Evolutionary conservation across 768 basidiomycete genomes (phyloP).

Genomic region (Termitomyces eurrhizus): DNA sequence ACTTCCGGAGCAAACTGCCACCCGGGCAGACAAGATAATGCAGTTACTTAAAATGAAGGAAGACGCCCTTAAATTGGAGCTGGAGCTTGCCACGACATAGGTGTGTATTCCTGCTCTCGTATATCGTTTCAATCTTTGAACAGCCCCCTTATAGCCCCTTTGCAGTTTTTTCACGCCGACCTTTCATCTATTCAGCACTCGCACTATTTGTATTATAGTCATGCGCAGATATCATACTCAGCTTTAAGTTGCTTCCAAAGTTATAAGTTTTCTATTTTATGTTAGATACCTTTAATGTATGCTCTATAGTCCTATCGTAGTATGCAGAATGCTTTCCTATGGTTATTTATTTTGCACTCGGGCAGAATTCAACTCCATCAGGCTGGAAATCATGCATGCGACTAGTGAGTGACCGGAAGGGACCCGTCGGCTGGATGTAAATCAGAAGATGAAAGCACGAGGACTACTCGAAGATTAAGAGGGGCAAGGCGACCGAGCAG

Average conservation of each 20-base stretch:
- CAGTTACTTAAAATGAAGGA: not conserved
- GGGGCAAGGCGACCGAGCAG: not conserved
- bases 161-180: not conserved
- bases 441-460: not conserved
- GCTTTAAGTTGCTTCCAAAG: not conserved
- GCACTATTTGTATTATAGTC: not conserved
- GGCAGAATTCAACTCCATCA: not conserved
- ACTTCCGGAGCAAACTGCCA: not conserved
- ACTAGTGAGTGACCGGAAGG: not conserved
- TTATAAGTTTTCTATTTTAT: not conserved
- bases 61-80: not conserved
- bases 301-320: not conserved
- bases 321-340: not conserved
- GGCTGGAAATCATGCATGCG: not conserved
- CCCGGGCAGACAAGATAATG: not conserved
- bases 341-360: not conserved
- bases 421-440: not conserved
- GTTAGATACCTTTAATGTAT: not conserved
- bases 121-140: not conserved
- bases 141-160: not conserved
- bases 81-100: not conserved
- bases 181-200: not conserved
- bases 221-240: not conserved
- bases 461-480: not conserved
- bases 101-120: not conserved